Conservation (phyloP, 257 asterid genomes). For the Anisodus acutangulus region DNA sequence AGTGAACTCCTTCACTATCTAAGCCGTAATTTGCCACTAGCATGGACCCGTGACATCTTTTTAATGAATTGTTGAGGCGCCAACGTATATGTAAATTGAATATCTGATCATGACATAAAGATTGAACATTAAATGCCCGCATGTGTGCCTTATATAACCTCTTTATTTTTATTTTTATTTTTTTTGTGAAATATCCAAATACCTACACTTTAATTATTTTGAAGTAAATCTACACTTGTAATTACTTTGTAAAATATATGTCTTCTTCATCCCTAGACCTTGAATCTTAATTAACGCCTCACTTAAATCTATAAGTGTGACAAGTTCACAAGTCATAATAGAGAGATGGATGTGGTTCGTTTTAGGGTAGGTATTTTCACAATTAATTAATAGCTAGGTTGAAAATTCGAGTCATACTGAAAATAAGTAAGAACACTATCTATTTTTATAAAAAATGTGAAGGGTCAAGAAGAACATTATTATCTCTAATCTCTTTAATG, state of each 20-base stretch:
- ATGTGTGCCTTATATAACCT: slow-evolving; percentile 34
- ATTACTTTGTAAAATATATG: not conserved
- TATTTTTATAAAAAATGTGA: not conserved
- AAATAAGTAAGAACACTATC: not conserved
- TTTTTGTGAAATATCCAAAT: not conserved
- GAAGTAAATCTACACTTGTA: not conserved
- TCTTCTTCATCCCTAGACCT: not conserved
- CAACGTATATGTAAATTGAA: slow-evolving; percentile 34
- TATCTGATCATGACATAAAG: slow-evolving; percentile 41
- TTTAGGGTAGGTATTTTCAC: too few species aligned
- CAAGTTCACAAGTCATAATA: not conserved
- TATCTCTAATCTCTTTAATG: not conserved
- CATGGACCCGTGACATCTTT: not conserved
- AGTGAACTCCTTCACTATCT: slow-evolving; percentile 10
- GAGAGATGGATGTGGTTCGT: too few species aligned
- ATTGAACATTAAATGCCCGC: slow-evolving; percentile 40
- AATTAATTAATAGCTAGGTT: not conserved
- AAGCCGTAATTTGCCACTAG: slow-evolving; percentile 31
- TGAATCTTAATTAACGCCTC: not conserved
- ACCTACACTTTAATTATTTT: not conserved
- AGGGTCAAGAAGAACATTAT: not conserved
- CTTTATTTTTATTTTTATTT: not conserved
- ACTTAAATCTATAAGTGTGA: not conserved
- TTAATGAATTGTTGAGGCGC: slow-evolving; percentile 20
- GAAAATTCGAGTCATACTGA: not conserved